A percentile compares a stretch with the other conserved stretches of the same genome.
Conservation (phyloP, 768 basidiomycete species). For the Pleurotus ostreatus region DNA sequence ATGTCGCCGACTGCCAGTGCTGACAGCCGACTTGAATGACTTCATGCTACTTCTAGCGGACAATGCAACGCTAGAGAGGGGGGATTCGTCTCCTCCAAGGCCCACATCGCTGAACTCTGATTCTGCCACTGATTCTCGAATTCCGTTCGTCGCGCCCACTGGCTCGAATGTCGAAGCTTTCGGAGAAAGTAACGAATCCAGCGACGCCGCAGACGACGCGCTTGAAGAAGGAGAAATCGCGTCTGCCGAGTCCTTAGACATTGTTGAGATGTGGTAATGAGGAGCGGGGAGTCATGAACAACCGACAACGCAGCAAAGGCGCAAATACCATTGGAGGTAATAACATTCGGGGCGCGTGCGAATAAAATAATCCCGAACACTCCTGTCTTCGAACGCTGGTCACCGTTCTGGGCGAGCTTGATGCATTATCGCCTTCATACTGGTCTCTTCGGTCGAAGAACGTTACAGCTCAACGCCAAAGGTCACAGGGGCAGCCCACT, state of each 20-base stretch:
- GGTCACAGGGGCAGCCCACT: not conserved
- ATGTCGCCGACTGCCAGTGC: constrained; percentile 9
- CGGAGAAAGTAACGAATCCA: constrained; percentile 53
- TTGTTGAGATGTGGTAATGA: not conserved
- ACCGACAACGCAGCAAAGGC: no score
- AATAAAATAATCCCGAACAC: not conserved
- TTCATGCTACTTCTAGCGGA: constrained; percentile 17
- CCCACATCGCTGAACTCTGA: constrained; percentile 67
- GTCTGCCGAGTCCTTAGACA: constrained; percentile 2
- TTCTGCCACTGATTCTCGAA: constrained; percentile 42
- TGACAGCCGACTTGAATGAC: constrained; percentile 7
- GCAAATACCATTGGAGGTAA: no score
- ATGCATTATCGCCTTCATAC: constrained; percentile 4
- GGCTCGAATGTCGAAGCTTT: constrained; percentile 25
- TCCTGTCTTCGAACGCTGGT: not conserved
- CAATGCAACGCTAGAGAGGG: constrained; percentile 33
- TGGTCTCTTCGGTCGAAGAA: not conserved
- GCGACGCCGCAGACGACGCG: constrained; percentile 12
- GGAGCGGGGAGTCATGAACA: not conserved
- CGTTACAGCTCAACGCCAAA: not conserved
- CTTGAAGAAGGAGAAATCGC: not conserved
- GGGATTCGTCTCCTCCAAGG: constrained; percentile 39
- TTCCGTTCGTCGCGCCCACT: constrained; percentile 19
- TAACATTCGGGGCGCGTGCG: constrained; percentile 2
- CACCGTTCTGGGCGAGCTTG: not conserved